Percentiles rank a stretch among this genome's conserved stretches.
These are phyloP conservation scores for Globisporangium sylvaticum DNA, from an alignment of 352 stramenopile genomes.

Conservation along the genomic window DNA sequence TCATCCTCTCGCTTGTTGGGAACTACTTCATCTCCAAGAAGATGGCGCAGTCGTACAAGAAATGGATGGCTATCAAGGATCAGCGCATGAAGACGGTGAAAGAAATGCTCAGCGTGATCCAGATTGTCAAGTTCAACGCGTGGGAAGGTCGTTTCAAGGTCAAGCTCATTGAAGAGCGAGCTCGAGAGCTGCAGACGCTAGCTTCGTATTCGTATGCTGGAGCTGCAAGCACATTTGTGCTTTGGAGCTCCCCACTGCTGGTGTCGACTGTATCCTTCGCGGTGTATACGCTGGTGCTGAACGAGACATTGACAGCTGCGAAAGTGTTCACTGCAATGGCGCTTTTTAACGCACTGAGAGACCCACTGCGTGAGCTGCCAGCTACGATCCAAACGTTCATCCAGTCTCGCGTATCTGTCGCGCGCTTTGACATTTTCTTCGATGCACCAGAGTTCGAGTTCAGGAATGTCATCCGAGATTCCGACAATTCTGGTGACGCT, in stretches of 20 bases:
- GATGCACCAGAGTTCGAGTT: slow-evolving; percentile 21
- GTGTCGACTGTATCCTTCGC: slow-evolving; percentile 51
- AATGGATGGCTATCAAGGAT: slow-evolving; percentile 29
- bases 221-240: slow-evolving; percentile 52
- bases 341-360: slow-evolving; percentile 44
- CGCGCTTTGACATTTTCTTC: slow-evolving; percentile 37
- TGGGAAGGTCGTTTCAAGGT: slow-evolving; percentile 80
- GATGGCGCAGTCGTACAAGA: slow-evolving; percentile 11
- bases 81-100: slow-evolving; percentile 39
- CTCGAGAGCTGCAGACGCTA: slow-evolving; percentile 60
- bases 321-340: slow-evolving; percentile 53
- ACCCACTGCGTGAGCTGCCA: slow-evolving; percentile 33
- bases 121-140: slow-evolving; percentile 91
- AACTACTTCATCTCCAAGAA: slow-evolving; percentile 24
- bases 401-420: slow-evolving; percentile 34
- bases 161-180: slow-evolving; percentile 51
- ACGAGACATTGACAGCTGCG: slow-evolving; percentile 34
- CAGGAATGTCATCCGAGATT: slow-evolving; percentile 19
- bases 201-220: slow-evolving; percentile 49
- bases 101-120: slow-evolving; percentile 59
- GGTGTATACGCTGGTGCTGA: slow-evolving; percentile 36
- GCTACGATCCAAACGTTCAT: slow-evolving; percentile 33
- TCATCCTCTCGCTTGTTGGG: slow-evolving; percentile 16
- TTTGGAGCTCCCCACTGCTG: slow-evolving; percentile 41
- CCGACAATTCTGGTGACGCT: not conserved